Base-by-base conservation (phyloP, 2,329 filamentous ascomycete species). In the Magnaporthiopsis poae region DNA sequence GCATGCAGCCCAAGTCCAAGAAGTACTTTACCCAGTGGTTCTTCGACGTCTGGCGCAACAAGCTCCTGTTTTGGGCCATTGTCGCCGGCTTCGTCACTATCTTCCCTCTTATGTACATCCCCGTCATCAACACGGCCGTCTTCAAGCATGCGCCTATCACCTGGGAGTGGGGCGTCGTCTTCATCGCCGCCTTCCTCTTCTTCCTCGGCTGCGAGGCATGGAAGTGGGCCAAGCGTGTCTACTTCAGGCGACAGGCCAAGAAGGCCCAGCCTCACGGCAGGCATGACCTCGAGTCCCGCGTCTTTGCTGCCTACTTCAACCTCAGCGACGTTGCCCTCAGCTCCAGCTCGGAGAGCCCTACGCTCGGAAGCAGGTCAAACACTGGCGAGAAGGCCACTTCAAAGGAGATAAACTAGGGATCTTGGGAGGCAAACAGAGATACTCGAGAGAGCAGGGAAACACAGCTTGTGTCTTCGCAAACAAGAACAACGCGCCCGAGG, bases 21-120 rank as follows among this genome's bases (percentile, higher is more conserved):
- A 82, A 80, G 15, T 82, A 83, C 71, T 81, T 84, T 68, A 84
- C 82, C 0, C 82, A 87, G 69, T 88, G 85, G 85, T 80, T 85
- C 70, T 70, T 79, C 66, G 84, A 87, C 70, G 79, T 88, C 61
- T 87, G 85, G 85, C 75, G 81, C 67, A 89, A 89, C 76, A 79
- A 85, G 72, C 87, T 89, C 76, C 76, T 86, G n/a, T 86, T 86
- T 77, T 85, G 77, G 75, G 78, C 82, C 35, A 79, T 86, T 68
- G 70, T 73, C 31, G 65, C 75, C 59, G 76, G 76, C 60, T 71
- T 71, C 46, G 59, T 76, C 36, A 73, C 73, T 27, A 72, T 76
- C 9, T 77, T 77, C 68, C 76, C 76, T 2, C 71, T 72, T 27
- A 70, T 77, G 29, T 84, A 84, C 68, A 83, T 84, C 65, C 81